Base-by-base conservation (phyloP, 2,329 filamentous ascomycete genomes). In the Colletotrichum graminicola region DNA sequence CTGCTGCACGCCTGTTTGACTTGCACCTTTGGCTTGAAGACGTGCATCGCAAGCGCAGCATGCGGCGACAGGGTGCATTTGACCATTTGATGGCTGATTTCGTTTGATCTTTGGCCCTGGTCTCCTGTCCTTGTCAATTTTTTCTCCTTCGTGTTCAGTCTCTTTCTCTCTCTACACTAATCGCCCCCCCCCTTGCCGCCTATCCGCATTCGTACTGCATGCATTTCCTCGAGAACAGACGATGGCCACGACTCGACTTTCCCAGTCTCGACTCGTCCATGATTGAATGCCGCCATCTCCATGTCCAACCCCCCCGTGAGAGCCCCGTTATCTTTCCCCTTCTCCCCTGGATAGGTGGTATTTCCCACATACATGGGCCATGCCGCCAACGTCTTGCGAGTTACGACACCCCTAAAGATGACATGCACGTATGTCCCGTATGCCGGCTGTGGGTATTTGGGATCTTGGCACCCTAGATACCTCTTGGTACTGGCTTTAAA, bases 1-100 rank as follows among this genome's bases (percentile, higher is more conserved):
- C 54, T 61, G 29, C 67, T 73, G 71, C 67, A 67, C 63, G 52
- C 63, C 67, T 73, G 56, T 67, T 71, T 61, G 67, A 67, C 71
- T 67, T 71, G 62, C 66, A 55, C 71, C 57, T 67, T 32, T 47
- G 39, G 47, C 52, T 54, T 62, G 51, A 45, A 71, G 71, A 71
- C 63, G 56, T 66, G 62, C 66, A 66, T 62, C 62, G 59, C 62
- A 66, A 67, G 59, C 67, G 67, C 71, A 55, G 52, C 62, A 73
- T 62, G 57, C 67, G 57, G 62, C 62, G 54, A 49, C 65, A 62
- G 69, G 57, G 60, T 56, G 67, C 57, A 67, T 51, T 41, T 49
- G 21, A 60, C 57, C 62, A 67, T 51, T 41, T 49, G 21, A 60
- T 51, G 36, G 57, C 29, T 71, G 57, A 59, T 62, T 67, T 68